Evolutionary conservation across 129 eudicot genomes (phyloP), one percentile per base, ranked within the genome.

Genomic region (Gnaphalium uliginosum): DNA sequence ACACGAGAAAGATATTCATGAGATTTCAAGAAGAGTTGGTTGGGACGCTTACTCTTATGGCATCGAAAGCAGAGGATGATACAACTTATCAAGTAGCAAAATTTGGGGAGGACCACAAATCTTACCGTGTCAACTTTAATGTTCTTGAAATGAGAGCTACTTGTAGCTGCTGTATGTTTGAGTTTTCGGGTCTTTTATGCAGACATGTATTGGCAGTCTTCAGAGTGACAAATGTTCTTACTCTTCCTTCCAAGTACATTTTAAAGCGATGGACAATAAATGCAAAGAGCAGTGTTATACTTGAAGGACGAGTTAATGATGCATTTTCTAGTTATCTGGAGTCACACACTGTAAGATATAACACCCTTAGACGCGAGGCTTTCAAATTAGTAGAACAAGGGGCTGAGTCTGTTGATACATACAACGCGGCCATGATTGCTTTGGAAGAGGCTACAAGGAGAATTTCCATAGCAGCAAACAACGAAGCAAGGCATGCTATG

Each of bases 141-240:
- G 86, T 77, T 68, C 56, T 84, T 17, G 88, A 80, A 70, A 88
- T 82, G 86, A 83, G 78, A 76, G 94, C 89, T 83, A 80, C 76
- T 54, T 88, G 92, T 64, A 88, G 86, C 74, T 88, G 92, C 70
- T 85, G 85, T 61, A 88, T 88, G 92, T 88, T 88, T 82, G 90
- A 88, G 73, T 88, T 88, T 80, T 86, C 90, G 1, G 90, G 94
- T 69, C 77, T 88, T 78, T 63, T 88, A 76, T 88, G 90, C 62
- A 81, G 94, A 74, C 94, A 88, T 70, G 87, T 86, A 23, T 78
- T 88, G 82, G 85, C 90, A 23, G 94, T 88, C 29, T 88, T 86
- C 22, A 83, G 90, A 79, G 90, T 87, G 58, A 88, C 87, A 68
- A 88, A 88, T 79, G 87, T 88, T 76, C 87, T 88, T 46, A 86